Conservation (phyloP, 2,329 filamentous ascomycete species). For the Cercospora sesami region DNA sequence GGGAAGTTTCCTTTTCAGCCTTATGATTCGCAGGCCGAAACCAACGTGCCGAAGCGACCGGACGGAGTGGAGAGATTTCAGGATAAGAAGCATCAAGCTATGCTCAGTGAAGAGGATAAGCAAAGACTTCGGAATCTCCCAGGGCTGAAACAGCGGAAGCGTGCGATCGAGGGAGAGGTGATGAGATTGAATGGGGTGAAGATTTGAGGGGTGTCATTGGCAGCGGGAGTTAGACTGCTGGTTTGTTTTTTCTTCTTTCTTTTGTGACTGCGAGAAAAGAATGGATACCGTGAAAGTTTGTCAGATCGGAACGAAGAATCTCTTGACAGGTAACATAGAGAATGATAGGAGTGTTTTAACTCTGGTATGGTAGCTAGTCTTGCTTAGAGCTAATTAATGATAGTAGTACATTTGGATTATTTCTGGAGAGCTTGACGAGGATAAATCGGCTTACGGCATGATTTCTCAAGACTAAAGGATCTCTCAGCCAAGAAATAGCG, state of each 20-base stretch:
- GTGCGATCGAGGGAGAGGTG: neutral
- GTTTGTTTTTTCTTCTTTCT: neutral
- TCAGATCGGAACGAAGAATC: neutral
- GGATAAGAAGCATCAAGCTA: neutral
- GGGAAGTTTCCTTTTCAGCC: neutral
- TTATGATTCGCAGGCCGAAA: neutral
- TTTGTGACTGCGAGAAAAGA: neutral
- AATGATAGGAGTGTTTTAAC: neutral
- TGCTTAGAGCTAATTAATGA: neutral
- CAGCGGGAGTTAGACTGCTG: neutral
- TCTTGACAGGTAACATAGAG: neutral
- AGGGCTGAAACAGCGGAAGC: neutral
- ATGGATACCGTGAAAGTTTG: neutral
- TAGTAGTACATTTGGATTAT: neutral
- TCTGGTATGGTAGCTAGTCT: neutral
- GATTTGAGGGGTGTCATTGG: neutral
- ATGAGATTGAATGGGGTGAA: neutral
- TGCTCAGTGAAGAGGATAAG: neutral
- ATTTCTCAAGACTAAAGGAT: neutral
- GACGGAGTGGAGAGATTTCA: neutral
- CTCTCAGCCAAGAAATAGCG: neutral
- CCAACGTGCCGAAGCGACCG: neutral
- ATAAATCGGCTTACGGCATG: neutral
- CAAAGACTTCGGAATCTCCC: neutral
- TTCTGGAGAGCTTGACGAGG: neutral